Evolutionary conservation across 768 basidiomycete genomes (phyloP), one percentile per base, ranked within the genome.

Genomic region (Naganishia antarctica): DNA sequence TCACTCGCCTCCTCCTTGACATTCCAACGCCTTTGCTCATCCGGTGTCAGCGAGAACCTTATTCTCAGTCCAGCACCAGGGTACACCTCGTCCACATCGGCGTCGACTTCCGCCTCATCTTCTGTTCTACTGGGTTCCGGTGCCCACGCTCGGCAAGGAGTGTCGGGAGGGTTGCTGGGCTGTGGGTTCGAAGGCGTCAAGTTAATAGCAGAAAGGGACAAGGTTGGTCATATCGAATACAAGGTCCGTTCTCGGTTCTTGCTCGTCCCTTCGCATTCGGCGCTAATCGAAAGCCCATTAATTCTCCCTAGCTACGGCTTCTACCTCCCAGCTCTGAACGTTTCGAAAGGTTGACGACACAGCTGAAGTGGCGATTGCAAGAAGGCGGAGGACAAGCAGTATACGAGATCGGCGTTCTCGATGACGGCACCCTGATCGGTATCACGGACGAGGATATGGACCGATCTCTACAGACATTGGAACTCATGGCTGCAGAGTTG

Each of bases 401-500:
- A 74, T 91, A 91, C 66, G 90, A 91, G 69, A 71, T 81, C 34
- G 81, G 81, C n/a, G 87, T 98, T 0, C 86, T 76, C 2, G 93
- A 98, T 74, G 87, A 88, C 0, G 93, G 93, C 1, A 84, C 85
- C 4, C 85, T 96, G 29, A 83, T 96, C 57, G 93, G 93, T 1
- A 83, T 97, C 5, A 80, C 3, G 80, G 83, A 66, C 76, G 78
- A 60, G 2, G 87, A 93, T 74, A 84, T 98, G 68, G 87, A 89
- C 64, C 83, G 83, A 69, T 90, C 88, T 2, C 79, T 98, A 41
- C 85, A 86, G 70, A 94, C 92, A 0, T 84, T 98, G 15, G 89
- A 89, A 74, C 85, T 85, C 81, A 98, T 98, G 93, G 91, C 92
- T 0, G 85, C 87, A 26, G 91, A 94, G 73, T 87, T 97, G 43